Base-by-base conservation (phyloP, 352 stramenopile species). In the Globisporangium takayamanum region DNA sequence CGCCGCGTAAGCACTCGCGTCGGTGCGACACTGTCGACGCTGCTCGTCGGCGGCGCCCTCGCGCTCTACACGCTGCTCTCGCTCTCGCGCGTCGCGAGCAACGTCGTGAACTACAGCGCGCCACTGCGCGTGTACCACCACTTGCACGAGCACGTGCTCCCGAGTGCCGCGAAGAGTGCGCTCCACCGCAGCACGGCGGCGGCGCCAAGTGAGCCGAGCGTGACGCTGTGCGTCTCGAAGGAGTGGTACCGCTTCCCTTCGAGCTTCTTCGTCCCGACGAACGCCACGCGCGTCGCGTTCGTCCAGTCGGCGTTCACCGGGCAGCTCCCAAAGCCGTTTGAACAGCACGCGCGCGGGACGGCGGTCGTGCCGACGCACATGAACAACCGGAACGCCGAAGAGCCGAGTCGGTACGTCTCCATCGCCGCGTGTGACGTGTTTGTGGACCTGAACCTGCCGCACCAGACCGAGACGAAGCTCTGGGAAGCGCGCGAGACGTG, bases 221-320 rank as follows among this genome's bases (percentile, higher is more conserved):
- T 84, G 36, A 87, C 61, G 18, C 72, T 99, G 25, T 99, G 97
- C 69, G 83, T 97, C n/a, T 89, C 92, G 46, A 97, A 96, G 63
- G 97, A 99, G 89, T 99, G 97, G 97, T 93, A 99, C 76, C 78
- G 94, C 46, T 99, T 98, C 68, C 94, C 96, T 0, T 90, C 90
- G 16, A 97, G 79, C 49, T 99, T 98, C 66, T 98, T 98, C 64
- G 72, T 99, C n/a, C 95, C 95, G 25, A 69, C 73, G 36, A 91
- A 91, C 49, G 67, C 69, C 30, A 80, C 78, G 55, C 71, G 64
- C 37, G 69, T 98, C 22, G 76, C 76, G 25, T 99, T 98, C 75
- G 69, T 98, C 30, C 88, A 88, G 57, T 97, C 88, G 11, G 83
- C 73, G 4, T 99, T 99, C 73, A 67, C 62, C 33, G 97, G 97